Evolutionary conservation across 148 eudicot genomes (phyloP), one percentile per base, ranked within the genome.

Genomic region (Nepenthes mirabilis): DNA sequence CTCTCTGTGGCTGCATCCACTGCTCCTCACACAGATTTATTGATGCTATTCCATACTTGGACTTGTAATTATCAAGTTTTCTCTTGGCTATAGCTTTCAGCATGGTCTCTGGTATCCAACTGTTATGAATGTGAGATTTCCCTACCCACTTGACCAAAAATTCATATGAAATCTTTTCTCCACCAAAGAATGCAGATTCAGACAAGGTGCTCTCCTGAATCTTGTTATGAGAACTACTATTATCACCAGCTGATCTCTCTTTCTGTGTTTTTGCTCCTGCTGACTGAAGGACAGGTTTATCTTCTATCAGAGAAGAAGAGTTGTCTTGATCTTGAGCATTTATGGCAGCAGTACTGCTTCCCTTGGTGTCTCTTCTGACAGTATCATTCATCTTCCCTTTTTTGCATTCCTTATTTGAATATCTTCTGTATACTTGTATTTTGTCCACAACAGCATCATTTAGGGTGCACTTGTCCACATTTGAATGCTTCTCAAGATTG

Each of bases 101-200:
- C 67, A 74, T 76, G 37, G 94, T 66, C 63, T 91, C 98, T 50
- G 93, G 67, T 61, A 91, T 60, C 98, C 98, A 91, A 73, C 71
- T 77, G 75, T 91, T 80, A 56, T 88, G 94, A 56, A 91, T 62
- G 72, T 91, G 84, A 67, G 98, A 91, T 74, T 80, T 91, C 49
- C 94, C 98, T 14, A 77, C 86, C 98, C 98, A 91, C 65, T 91
- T 91, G 43, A 91, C 94, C 53, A 91, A 73, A 68, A 76, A 91
- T 62, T 91, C 98, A 66, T 73, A 83, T 6, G 70, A 61, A 62
- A 78, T 64, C 34, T 55, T 58, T 66, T 45, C 76, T 54, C 68
- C 62, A 59, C 62, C 60, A 37, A 64, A 63, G 53, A 56, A 43
- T 66, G 58, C 43, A 56, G 68, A 53, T 60, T 73, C 75, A 56